phyloP scores from a whole-genome alignment of 768 basidiomycete genomes.

The Rubroboletus satanas region DNA sequence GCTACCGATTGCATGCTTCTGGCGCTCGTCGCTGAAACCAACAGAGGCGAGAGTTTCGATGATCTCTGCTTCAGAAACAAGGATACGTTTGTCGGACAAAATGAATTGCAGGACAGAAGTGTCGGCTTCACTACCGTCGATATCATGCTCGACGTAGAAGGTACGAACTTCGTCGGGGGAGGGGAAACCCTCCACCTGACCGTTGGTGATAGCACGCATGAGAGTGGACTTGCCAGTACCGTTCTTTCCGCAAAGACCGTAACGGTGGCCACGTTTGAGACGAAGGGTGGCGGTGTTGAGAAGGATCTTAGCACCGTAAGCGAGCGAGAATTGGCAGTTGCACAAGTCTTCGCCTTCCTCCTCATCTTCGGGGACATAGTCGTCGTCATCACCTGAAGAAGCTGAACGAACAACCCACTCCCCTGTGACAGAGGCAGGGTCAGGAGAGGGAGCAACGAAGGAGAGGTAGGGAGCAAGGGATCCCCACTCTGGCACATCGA shows the following conservation, averaged over 20 bases:
- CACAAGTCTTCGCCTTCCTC: conserved; percentile 98
- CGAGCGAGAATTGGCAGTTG: conserved; percentile 98
- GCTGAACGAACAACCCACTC: conserved; percentile 93
- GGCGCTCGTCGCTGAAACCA: conserved; percentile 87
- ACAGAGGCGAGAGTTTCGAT: conserved; percentile 82
- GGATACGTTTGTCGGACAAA: conserved; percentile 76
- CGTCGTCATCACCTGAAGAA: conserved; percentile 66
- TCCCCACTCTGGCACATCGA: conserved; percentile 87
- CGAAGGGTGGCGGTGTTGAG: conserved; percentile 95
- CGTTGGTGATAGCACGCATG: conserved; percentile 91
- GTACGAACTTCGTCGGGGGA: conserved; percentile 96
- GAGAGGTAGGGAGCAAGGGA: conserved; percentile 71
- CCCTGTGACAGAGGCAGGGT: conserved; percentile 61
- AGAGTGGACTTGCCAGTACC: conserved; percentile 97
- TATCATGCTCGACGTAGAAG: conserved; percentile 99
- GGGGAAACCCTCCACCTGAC: conserved; percentile 98
- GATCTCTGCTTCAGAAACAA: conserved; percentile 64
- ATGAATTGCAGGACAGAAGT: conserved; percentile 91
- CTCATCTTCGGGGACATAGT: conserved; percentile 74
- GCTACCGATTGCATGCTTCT: conserved; percentile 79
- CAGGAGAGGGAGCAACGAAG: conserved; percentile 61
- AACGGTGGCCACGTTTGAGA: conserved; percentile 97
- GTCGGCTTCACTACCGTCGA: conserved; percentile 91
- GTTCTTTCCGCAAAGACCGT: conserved; percentile 97
- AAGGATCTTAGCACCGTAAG: conserved; percentile 98